Evolutionary conservation across 805 yeast species (phyloP).

Genomic region (Zygosaccharomyces lentus): DNA sequence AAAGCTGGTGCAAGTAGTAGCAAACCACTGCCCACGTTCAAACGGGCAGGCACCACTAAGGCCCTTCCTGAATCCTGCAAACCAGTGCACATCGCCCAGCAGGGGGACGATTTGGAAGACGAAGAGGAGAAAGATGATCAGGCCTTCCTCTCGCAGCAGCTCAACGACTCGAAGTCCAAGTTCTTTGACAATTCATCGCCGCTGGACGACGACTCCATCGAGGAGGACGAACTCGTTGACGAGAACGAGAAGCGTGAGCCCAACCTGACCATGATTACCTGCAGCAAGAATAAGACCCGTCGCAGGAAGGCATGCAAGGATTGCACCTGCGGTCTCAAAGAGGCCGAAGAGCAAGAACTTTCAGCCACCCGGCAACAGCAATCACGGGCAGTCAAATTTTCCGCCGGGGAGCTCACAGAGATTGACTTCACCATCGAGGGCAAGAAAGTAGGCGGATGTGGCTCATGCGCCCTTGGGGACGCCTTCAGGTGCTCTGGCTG

Average conservation of each 20-base stretch:
- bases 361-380: slow-evolving; percentile 28
- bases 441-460: slow-evolving; percentile 90
- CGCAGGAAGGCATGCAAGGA: slow-evolving; percentile 91
- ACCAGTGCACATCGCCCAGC: slow-evolving; percentile 23
- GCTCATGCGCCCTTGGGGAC: slow-evolving; percentile 94
- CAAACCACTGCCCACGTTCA: slow-evolving; percentile 24
- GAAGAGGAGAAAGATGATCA: slow-evolving; percentile 40
- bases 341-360: slow-evolving; percentile 65
- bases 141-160: slow-evolving; percentile 27
- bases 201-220: slow-evolving; percentile 50
- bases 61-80: slow-evolving; percentile 24
- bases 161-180: slow-evolving; percentile 43
- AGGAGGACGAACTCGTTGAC: slow-evolving; percentile 52
- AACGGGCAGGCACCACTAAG: slow-evolving; percentile 28
- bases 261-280: slow-evolving; percentile 28
- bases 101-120: slow-evolving; percentile 34
- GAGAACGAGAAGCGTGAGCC: slow-evolving; percentile 34
- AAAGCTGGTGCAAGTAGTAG: slow-evolving; percentile 9
- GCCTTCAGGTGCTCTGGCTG: slow-evolving; percentile 98
- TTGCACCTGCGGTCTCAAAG: slow-evolving; percentile 95
- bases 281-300: slow-evolving; percentile 31
- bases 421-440: slow-evolving; percentile 96
- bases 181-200: slow-evolving; percentile 47
- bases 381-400: slow-evolving; percentile 42
- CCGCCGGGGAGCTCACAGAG: slow-evolving; percentile 70